Evolutionary conservation across 176 grass and related monocot genomes (phyloP).

Genomic region (Pharus latifolius): DNA sequence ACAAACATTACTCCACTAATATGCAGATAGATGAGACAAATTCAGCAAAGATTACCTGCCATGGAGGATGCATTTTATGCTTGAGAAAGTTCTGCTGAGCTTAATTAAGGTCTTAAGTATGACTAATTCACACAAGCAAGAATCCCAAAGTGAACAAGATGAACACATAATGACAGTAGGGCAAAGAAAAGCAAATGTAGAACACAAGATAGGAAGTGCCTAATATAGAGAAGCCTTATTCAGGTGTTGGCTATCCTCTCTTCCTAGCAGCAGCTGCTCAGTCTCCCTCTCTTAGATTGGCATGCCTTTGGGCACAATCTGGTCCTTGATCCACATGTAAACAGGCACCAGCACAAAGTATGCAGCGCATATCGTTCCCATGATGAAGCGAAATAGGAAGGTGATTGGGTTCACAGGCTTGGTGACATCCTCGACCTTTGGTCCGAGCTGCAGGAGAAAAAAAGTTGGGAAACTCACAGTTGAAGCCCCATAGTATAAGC

Average conservation of each 20-base stretch:
- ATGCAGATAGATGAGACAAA: too few species aligned
- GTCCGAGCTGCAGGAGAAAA: slow-evolving; percentile 57
- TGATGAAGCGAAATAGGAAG: slow-evolving; percentile 57
- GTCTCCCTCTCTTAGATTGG: slow-evolving; percentile 46
- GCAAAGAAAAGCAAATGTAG: slow-evolving; percentile 18
- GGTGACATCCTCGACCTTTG: slow-evolving; percentile 73
- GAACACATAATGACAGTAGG: slow-evolving; percentile 5
- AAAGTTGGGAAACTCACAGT: background rate
- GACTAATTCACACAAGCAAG: slow-evolving; percentile 20
- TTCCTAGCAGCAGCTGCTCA: slow-evolving; percentile 16
- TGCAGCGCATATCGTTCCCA: slow-evolving; percentile 62
- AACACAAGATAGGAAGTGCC: slow-evolving; percentile 14
- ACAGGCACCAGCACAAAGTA: slow-evolving; percentile 93
- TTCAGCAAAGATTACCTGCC: background rate
- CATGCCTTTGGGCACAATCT: slow-evolving; percentile 85
- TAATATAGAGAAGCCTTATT: slow-evolving; percentile 43
- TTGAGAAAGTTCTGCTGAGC: background rate
- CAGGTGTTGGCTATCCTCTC: slow-evolving; percentile 12
- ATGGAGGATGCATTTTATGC: background rate
- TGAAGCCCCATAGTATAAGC: background rate
- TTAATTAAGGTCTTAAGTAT: slow-evolving; percentile 13
- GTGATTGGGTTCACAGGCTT: slow-evolving; percentile 70
- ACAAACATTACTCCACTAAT: too few species aligned
- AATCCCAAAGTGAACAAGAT: background rate
- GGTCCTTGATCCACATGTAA: slow-evolving; percentile 99